Evolutionary conservation across 116 monocot genomes (phyloP).

Genomic region (Cymodocea nodosa): DNA sequence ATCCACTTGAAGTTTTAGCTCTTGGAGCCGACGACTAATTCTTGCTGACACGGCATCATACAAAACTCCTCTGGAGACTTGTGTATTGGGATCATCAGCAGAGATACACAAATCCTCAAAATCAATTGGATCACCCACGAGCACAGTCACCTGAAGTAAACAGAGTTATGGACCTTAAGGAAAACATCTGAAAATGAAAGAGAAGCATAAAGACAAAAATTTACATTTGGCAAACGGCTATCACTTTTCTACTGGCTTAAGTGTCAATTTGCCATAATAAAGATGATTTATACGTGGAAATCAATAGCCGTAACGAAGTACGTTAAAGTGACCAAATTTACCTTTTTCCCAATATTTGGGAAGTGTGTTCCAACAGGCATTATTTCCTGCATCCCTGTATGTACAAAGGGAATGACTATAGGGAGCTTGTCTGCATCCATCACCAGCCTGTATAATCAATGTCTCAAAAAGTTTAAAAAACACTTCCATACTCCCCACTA

Average conservation of each 20-base stretch:
- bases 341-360: conserved; percentile 70
- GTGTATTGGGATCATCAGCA: conserved; percentile 22
- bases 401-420: conserved; percentile 80
- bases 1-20: conserved; percentile 62
- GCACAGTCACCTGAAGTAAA: conserved; percentile 55
- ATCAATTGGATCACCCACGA: conserved; percentile 78
- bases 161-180: neutral
- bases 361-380: conserved; percentile 78
- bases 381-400: conserved; percentile 88
- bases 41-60: conserved; percentile 70
- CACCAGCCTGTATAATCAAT: conserved; percentile 41
- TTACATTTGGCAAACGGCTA: neutral
- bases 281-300: neutral
- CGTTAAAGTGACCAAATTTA: conserved; percentile 7
- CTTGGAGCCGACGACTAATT: conserved; percentile 39
- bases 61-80: conserved; percentile 36
- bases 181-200: neutral
- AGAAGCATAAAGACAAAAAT: neutral
- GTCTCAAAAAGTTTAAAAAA: neutral
- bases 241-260: neutral
- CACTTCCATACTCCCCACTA: no score
- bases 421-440: conserved; percentile 74
- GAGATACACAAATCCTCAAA: conserved; percentile 49
- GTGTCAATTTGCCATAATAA: no score
- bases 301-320: neutral